A percentile compares a stretch with the other conserved stretches of the same genome.
Conservation (phyloP, 305 asterid species). For the Fraxinus sp. region DNA sequence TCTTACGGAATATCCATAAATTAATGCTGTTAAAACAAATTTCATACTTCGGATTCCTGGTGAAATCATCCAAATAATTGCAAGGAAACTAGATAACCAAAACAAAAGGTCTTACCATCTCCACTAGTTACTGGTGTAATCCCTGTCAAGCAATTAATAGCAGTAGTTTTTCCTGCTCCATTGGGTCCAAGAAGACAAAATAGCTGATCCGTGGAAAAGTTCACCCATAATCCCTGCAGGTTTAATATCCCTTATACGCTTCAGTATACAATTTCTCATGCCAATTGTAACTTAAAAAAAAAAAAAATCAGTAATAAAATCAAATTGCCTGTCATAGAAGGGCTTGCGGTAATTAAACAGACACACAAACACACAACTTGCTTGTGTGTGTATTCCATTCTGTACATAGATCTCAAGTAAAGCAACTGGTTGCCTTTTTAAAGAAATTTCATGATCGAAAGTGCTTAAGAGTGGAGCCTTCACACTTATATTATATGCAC, state of each 20-base stretch:
- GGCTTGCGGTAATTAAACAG: not conserved
- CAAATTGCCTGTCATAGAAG: not conserved
- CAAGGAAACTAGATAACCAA: conserved; percentile 8
- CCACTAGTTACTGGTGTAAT: conserved; percentile 85
- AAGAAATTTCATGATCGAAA: not conserved
- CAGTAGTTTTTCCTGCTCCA: conserved; percentile 96
- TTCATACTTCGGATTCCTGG: conserved; percentile 16
- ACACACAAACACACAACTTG: not conserved
- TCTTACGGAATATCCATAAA: conserved; percentile 74
- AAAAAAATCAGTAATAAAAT: not conserved
- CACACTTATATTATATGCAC: conserved; percentile 9
- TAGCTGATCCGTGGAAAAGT: conserved; percentile 80
- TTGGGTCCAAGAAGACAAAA: conserved; percentile 95
- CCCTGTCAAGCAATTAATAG: conserved; percentile 89
- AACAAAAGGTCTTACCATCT: conserved; percentile 64
- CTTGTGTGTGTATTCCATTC: not conserved
- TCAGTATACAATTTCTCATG: conserved; percentile 6
- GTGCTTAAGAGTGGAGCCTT: not conserved
- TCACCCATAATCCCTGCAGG: conserved; percentile 85
- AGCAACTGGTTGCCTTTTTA: not conserved
- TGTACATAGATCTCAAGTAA: not conserved
- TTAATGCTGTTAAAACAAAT: conserved; percentile 56
- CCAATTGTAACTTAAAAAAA: not conserved
- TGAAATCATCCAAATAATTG: conserved; percentile 11
- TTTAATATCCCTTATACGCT: conserved; percentile 11